Evolutionary conservation across 495 filamentous ascomycete species (phyloP), one percentile per base, ranked within the genome.

Genomic region (Annulohypoxylon stygium): DNA sequence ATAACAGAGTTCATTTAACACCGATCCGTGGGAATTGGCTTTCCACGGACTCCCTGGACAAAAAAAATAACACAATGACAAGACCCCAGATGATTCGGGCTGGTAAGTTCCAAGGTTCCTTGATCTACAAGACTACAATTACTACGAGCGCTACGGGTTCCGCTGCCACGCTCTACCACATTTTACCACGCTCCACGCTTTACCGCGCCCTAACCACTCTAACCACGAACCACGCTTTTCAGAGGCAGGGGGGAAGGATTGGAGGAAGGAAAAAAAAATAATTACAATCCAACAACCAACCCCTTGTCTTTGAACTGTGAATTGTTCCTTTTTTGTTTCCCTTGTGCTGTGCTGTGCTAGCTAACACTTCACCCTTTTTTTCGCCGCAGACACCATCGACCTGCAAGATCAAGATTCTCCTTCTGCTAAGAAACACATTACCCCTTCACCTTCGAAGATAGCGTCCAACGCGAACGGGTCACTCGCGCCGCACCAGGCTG

Each of bases 301-400:
- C 70, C 74, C 71, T 67, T 67, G 67, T 67, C 60, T 51, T 34
- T 48, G 37, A 61, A 71, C 59, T 70, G 37, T 64, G 23, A 57
- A 70, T 65, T 48, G 51, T 60, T 68, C 51, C 33, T 30, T 37
- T 71, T 39, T 71, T 65, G 10, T 54, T 47, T 65, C 41, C 55
- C 62, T 69, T 73, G 64, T 78, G 71, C 54, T 73, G 64, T 78
- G 71, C 54, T 69, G 18, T 68, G 26, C 12, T 60, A 25, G 58
- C 71, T 75, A 65, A 79, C 43, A 61, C 6, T 65, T 62, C 53
- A 30, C 57, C 65, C 62, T 70, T 69, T 73, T 69, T 70, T 67
- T 74, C 67, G 70, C 59, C 55, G n/a, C 12, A 98, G 96, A 99
- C 83, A 95, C 96, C 59, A 90, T 98, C 80, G 96, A 99, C 83